phyloP scores from a whole-genome alignment of 768 basidiomycete genomes.

The Sarcodon sp. region DNA sequence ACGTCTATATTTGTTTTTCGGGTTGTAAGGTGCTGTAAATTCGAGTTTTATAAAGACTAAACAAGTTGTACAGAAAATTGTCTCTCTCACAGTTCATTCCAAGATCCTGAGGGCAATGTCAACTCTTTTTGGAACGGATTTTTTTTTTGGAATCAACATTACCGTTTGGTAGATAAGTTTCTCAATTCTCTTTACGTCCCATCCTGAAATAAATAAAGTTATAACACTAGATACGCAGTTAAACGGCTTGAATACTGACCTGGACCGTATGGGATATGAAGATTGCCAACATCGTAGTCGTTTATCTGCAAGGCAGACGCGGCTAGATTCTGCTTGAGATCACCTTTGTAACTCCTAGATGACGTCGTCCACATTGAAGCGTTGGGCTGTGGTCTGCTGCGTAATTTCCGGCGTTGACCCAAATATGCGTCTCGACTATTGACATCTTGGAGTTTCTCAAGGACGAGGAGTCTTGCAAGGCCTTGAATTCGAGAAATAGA shows the following conservation, averaged over 20 bases:
- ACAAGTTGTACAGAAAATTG: no score
- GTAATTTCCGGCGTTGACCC: constrained; percentile 29
- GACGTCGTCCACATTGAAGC: constrained; percentile 14
- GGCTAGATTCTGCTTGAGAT: constrained; percentile 25
- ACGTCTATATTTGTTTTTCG: constrained; percentile 44
- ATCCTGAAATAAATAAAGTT: constrained; percentile 11
- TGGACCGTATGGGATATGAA: no score
- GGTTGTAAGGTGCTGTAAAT: constrained; percentile 41
- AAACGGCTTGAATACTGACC: no score
- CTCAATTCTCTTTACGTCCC: constrained; percentile 42
- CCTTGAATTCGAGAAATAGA: constrained; percentile 43
- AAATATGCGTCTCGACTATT: constrained; percentile 32
- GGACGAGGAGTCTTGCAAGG: constrained; percentile 45
- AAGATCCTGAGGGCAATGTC: constrained; percentile 27
- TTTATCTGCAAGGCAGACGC: no score
- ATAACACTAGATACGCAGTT: no score
- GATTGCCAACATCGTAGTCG: no score
- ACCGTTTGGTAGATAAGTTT: constrained; percentile 47
- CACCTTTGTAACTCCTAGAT: constrained; percentile 34
- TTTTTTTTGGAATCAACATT: constrained; percentile 5
- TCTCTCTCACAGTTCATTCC: constrained; percentile 39
- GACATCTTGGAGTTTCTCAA: constrained; percentile 40
- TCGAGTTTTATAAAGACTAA: background rate
- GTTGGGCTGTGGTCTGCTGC: constrained; percentile 29
- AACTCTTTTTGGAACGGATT: constrained; percentile 2